phyloP scores from a whole-genome alignment of 345 rosid species.

The Gossypium ekmanianum region DNA sequence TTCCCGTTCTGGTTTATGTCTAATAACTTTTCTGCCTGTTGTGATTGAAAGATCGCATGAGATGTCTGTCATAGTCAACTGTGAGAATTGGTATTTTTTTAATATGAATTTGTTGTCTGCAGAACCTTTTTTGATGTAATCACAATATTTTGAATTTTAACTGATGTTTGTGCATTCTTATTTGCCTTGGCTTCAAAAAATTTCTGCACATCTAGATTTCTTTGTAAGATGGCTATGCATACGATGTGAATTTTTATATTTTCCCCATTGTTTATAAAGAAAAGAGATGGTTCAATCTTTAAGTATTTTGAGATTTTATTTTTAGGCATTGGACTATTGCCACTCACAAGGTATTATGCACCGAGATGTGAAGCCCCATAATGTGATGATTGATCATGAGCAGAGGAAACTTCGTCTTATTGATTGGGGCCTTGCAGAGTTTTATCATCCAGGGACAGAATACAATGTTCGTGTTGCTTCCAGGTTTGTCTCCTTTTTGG shows the following conservation, averaged over 20 bases:
- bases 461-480: slow-evolving; percentile 98
- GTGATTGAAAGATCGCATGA: not conserved
- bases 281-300: not conserved
- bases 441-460: slow-evolving; percentile 95
- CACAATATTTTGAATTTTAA: not conserved
- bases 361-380: slow-evolving; percentile 98
- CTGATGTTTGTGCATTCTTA: not conserved
- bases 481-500: slow-evolving; percentile 43
- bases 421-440: slow-evolving; percentile 99
- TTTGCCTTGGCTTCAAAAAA: not conserved
- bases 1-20: not conserved
- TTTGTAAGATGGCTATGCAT: not conserved
- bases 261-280: not conserved
- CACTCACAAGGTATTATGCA: slow-evolving; percentile 99
- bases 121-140: not conserved
- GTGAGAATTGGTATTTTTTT: not conserved
- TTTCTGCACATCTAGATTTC: not conserved
- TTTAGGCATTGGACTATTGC: slow-evolving; percentile 92
- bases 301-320: slow-evolving; percentile 9
- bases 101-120: not conserved
- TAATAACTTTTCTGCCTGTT: not conserved
- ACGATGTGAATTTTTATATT: not conserved
- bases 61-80: not conserved
- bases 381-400: slow-evolving; percentile 98
- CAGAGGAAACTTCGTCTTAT: slow-evolving; percentile 90